Evolutionary conservation across 768 basidiomycete genomes (phyloP).

Genomic region (Termitomyces sp.): DNA sequence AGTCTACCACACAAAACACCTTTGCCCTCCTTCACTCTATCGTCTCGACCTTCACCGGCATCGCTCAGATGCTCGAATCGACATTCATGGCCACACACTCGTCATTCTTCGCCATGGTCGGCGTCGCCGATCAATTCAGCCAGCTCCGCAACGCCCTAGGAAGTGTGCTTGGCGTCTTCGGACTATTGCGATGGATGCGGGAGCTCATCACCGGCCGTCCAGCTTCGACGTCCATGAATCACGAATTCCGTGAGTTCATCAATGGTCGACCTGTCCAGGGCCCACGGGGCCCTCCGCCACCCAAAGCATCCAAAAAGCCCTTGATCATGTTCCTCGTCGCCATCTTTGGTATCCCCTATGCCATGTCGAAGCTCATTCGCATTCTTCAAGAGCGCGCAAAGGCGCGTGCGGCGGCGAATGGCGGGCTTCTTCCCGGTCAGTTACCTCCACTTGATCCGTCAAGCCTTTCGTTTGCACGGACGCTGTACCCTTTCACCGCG

Average conservation of each 20-base stretch:
- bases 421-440: constrained; percentile 29
- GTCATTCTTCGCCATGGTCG: constrained; percentile 93
- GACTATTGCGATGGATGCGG: constrained; percentile 81
- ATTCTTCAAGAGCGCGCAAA: constrained; percentile 65
- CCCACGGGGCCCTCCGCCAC: constrained; percentile 32
- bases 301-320: constrained; percentile 82
- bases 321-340: constrained; percentile 91
- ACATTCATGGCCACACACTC: constrained; percentile 98
- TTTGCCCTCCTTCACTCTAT: constrained; percentile 92
- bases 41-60: constrained; percentile 90
- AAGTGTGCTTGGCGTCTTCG: constrained; percentile 89
- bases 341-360: constrained; percentile 87
- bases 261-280: constrained; percentile 56
- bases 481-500: constrained; percentile 73
- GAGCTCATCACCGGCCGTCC: constrained; percentile 46
- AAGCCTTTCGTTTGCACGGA: constrained; percentile 77
- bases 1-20: constrained; percentile 85
- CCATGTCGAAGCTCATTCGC: constrained; percentile 86
- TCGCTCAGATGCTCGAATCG: constrained; percentile 95
- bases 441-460: constrained; percentile 72
- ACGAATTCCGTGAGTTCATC: constrained; percentile 75
- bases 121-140: constrained; percentile 91
- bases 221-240: constrained; percentile 28
- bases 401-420: constrained; percentile 35
- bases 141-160: constrained; percentile 90